phyloP scores from a whole-genome alignment of 208 protist species.

The Wallacemonas collosoma region DNA sequence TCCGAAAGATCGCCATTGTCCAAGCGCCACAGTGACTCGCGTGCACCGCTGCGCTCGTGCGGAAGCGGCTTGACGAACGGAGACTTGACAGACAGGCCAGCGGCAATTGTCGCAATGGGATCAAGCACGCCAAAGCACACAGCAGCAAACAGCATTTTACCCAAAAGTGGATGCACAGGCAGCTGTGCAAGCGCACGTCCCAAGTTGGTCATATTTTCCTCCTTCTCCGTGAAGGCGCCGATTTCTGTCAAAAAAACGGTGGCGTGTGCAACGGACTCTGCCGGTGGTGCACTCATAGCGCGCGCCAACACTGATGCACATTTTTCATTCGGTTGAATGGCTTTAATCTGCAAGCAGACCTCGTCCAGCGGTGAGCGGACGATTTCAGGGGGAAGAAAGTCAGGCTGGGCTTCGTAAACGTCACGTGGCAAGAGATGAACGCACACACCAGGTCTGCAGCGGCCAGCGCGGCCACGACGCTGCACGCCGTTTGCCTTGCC shows the following conservation, averaged over 20 bases:
- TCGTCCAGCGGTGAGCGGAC: conserved; percentile 85
- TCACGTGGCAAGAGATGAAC: conserved; percentile 74
- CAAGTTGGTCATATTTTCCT: conserved; percentile 78
- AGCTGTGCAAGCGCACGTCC: conserved; percentile 81
- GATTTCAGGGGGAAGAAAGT: conserved; percentile 93
- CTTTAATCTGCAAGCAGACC: conserved; percentile 90
- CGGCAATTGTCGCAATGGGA: conserved; percentile 85
- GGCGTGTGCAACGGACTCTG: conserved; percentile 62
- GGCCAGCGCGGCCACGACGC: conserved; percentile 91
- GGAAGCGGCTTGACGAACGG: conserved; percentile 72
- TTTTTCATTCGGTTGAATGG: conserved; percentile 75
- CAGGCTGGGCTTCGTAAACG: conserved; percentile 86
- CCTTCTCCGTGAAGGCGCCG: conserved; percentile 73
- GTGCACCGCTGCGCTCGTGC: conserved; percentile 46
- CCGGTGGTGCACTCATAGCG: conserved; percentile 70
- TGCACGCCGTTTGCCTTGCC: conserved; percentile 88
- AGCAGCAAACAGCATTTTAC: conserved; percentile 91
- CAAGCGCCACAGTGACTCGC: conserved; percentile 43
- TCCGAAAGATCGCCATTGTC: conserved; percentile 73
- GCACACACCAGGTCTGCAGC: conserved; percentile 84
- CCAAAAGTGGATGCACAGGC: conserved; percentile 86
- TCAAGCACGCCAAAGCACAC: conserved; percentile 88
- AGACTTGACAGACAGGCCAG: conserved; percentile 82
- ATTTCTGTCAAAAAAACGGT: conserved; percentile 83
- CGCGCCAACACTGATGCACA: conserved; percentile 76